Base-by-base conservation (phyloP, 495 filamentous ascomycete species). In the Talaromyces wortmannii region DNA sequence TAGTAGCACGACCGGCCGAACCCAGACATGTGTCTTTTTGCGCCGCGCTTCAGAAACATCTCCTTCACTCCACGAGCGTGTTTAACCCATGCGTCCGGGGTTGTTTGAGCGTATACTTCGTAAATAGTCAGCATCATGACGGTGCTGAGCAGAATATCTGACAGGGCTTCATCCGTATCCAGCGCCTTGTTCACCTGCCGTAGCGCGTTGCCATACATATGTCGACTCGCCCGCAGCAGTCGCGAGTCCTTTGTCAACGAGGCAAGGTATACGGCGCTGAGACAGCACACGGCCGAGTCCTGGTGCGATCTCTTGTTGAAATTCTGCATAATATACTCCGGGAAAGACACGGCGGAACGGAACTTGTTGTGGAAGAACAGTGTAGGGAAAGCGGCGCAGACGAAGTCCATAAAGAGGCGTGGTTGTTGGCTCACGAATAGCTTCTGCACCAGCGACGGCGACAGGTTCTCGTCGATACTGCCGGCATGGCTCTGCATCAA, bases 61-160 rank as follows among this genome's bases (percentile, higher is more conserved):
- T 63, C 60, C 16, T 62, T 63, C 17, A 70, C 64, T n/a, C 72
- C 72, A 5, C 63, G 55, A 5, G 68, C 68, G 58, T 74, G 71
- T 43, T 63, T 62, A 5, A 71, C 53, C 68, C 71, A 75, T 2
- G 68, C 61, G 31, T 66, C 47, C 10, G 59, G 45, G 11, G 59
- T 62, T 31, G 67, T 74, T 50, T 65, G 66, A 16, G 63, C 59
- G 52, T 67, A 61, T 36, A 70, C 61, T 53, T 74, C 70, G 49
- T 67, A 74, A 12, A 73, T 50, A 7, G 63, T 62, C 3, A 73
- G 64, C 7, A 61, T 44, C n/a, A 70, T 64, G 7, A 63, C 68
- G 0, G 61, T 59, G 17, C 67, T 60, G 10, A 62, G 61, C 12
- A 53, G 55, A 53, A 66, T 59, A 51, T 69, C 67, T 7, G 67